Evolutionary conservation across 306 rosid species (phyloP).

Genomic region (Vigna angularis): DNA sequence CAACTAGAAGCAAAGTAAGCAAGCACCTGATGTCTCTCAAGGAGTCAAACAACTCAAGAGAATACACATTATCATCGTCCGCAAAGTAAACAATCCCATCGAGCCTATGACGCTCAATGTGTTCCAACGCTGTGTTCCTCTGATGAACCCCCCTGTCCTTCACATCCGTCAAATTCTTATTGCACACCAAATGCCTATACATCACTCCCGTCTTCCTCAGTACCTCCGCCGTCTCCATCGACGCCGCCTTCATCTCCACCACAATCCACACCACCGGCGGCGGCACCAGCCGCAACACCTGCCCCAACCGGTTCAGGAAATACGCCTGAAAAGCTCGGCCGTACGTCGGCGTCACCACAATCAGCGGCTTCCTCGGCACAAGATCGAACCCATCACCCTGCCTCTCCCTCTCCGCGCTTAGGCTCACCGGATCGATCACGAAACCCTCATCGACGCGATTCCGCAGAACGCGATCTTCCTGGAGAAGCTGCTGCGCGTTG

Average conservation of each 20-base stretch:
- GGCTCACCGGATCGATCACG: conserved; percentile 46
- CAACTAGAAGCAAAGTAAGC: conserved; percentile 1
- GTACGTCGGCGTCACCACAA: conserved; percentile 90
- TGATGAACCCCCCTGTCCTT: conserved; percentile 97
- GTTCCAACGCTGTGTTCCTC: conserved; percentile 93
- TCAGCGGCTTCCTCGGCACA: conserved; percentile 79
- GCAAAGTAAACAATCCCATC: conserved; percentile 96
- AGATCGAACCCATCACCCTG: conserved; percentile 41
- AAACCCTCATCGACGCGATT: conserved; percentile 32
- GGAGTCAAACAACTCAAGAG: conserved; percentile 78
- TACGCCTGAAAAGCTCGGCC: conserved; percentile 75
- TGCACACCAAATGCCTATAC: conserved; percentile 90
- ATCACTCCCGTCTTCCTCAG: conserved; percentile 93
- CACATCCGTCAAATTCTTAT: conserved; percentile 61
- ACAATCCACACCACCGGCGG: conserved; percentile 91
- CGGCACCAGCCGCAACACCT: conserved; percentile 78
- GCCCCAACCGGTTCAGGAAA: conserved; percentile 79
- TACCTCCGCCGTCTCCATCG: conserved; percentile 88
- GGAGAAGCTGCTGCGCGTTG: conserved; percentile 44
- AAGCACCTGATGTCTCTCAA: conserved; percentile 79
- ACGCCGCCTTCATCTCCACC: conserved; percentile 82
- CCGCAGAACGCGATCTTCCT: conserved; percentile 41
- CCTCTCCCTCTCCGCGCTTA: conserved; percentile 38
- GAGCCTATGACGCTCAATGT: conserved; percentile 83
- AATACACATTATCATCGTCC: conserved; percentile 88